A percentile compares a stretch with the other conserved stretches of the same genome.
Conservation (phyloP, 2,329 filamentous ascomycete species). For the Fusarium nematophilum region DNA sequence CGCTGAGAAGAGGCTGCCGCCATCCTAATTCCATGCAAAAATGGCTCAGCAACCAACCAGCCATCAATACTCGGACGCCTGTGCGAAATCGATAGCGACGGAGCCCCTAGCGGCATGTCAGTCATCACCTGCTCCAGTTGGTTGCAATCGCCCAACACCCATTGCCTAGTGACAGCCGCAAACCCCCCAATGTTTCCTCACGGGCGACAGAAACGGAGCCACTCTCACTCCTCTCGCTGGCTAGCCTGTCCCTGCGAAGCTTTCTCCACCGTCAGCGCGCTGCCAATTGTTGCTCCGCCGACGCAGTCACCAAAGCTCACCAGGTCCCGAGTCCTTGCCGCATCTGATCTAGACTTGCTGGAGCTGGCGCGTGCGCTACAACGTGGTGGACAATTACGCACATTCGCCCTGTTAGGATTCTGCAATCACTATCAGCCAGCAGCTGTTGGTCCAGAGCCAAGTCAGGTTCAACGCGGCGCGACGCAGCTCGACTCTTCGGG, state of each 20-base stretch:
- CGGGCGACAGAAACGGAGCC: constrained; percentile 27
- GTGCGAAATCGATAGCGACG: constrained; percentile 37
- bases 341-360: constrained; percentile 40
- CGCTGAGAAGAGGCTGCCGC: constrained; percentile 28
- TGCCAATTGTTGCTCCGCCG: constrained; percentile 44
- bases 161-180: constrained; percentile 41
- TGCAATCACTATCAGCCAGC: constrained; percentile 43
- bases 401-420: constrained; percentile 42
- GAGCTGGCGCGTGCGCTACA: constrained; percentile 42
- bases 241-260: constrained; percentile 29
- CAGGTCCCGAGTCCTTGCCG: constrained; percentile 44
- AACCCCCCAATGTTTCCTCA: constrained; percentile 31
- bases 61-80: constrained; percentile 22
- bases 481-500: constrained; percentile 48
- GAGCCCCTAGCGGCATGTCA: constrained; percentile 40
- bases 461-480: constrained; percentile 41
- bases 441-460: constrained; percentile 42
- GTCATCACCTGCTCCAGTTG: constrained; percentile 41
- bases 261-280: constrained; percentile 38
- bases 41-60: constrained; percentile 44
- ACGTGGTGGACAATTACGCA: constrained; percentile 40
- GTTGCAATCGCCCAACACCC: constrained; percentile 26
- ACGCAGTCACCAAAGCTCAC: constrained; percentile 39
- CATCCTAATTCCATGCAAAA: constrained; percentile 36
- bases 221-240: constrained; percentile 22